These are phyloP conservation scores for Houttuynia cordata DNA, from an alignment of 164 flowering plant species.

Conservation along the genomic window DNA sequence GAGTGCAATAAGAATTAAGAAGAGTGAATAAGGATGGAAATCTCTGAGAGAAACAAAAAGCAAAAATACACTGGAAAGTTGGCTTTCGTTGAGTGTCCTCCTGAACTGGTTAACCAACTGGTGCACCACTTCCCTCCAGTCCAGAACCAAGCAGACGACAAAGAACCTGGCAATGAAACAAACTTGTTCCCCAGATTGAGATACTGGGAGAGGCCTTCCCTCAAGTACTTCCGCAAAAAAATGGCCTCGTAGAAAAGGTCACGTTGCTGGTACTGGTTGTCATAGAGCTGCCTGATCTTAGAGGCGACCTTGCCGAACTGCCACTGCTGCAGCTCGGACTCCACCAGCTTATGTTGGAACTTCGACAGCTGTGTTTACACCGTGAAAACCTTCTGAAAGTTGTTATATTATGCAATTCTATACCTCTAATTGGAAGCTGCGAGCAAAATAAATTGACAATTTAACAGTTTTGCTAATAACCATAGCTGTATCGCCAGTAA, in stretches of 20 bases:
- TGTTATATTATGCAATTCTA: no score
- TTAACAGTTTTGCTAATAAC: no score
- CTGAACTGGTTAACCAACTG: constrained; percentile 60
- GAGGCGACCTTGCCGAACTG: constrained; percentile 97
- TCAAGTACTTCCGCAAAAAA: constrained; percentile 73
- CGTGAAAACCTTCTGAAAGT: constrained; percentile 77
- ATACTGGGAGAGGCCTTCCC: constrained; percentile 59
- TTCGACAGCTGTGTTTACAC: constrained; percentile 88
- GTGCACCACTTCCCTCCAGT: constrained; percentile 63
- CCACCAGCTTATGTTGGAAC: constrained; percentile 79
- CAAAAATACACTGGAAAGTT: constrained; percentile 46
- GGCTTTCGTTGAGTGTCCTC: constrained; percentile 57
- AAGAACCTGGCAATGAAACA: constrained; percentile 76
- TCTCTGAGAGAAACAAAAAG: no score
- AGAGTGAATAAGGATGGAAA: no score
- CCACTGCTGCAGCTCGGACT: constrained; percentile 81
- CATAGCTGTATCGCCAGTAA: no score
- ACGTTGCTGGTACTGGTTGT: constrained; percentile 82
- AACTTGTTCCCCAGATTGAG: constrained; percentile 59
- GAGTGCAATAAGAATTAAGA: no score
- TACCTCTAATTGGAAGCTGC: no score
- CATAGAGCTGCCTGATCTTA: constrained; percentile 79
- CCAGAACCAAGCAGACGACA: constrained; percentile 66
- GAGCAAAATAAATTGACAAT: no score
- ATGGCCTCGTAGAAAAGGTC: constrained; percentile 78